Evolutionary conservation across 1,284 basidiomycete species (phyloP).

Genomic region (Cryptococcus sp.): DNA sequence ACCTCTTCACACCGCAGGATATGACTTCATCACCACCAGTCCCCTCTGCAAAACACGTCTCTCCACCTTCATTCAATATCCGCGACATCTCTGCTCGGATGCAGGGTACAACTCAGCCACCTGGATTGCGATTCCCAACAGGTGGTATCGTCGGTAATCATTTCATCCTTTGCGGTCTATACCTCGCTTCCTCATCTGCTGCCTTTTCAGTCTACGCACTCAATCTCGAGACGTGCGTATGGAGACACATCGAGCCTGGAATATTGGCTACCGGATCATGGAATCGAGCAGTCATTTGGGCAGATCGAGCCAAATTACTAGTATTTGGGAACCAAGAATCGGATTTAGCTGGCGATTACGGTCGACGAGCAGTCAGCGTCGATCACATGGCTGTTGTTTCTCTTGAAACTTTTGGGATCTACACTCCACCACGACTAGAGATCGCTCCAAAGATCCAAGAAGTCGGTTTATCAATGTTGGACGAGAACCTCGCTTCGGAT

Average conservation of each 20-base stretch:
- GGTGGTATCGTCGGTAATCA: slow-evolving; percentile 82
- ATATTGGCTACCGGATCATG: slow-evolving; percentile 71
- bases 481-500: slow-evolving; percentile 70
- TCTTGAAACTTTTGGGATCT: slow-evolving; percentile 88
- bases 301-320: slow-evolving; percentile 70
- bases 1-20: slow-evolving; percentile 57
- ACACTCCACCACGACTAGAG: slow-evolving; percentile 71
- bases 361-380: slow-evolving; percentile 81
- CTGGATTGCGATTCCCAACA: slow-evolving; percentile 87
- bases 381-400: slow-evolving; percentile 86
- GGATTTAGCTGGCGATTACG: slow-evolving; percentile 86
- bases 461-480: slow-evolving; percentile 69
- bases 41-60: slow-evolving; percentile 56
- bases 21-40: slow-evolving; percentile 54
- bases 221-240: slow-evolving; percentile 70
- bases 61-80: slow-evolving; percentile 57
- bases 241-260: slow-evolving; percentile 80
- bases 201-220: slow-evolving; percentile 83
- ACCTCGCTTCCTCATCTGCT: slow-evolving; percentile 72
- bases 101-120: slow-evolving; percentile 65
- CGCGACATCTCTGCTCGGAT: slow-evolving; percentile 55
- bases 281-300: slow-evolving; percentile 81
- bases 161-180: slow-evolving; percentile 83
- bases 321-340: slow-evolving; percentile 83
- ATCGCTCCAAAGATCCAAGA: slow-evolving; percentile 60